Evolutionary conservation across 768 basidiomycete species (phyloP).

Genomic region (Suillus discolor): DNA sequence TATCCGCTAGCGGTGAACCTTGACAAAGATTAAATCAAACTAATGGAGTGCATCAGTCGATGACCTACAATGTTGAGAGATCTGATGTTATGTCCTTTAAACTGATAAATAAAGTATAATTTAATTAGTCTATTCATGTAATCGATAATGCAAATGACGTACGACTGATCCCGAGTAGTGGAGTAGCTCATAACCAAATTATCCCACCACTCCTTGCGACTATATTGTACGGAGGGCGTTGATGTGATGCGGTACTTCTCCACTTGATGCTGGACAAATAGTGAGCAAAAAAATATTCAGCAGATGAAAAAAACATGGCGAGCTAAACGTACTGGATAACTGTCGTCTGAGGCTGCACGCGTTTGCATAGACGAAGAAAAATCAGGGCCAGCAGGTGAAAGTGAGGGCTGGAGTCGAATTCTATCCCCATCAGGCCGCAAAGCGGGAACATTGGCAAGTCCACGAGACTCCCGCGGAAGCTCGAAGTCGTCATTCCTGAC

Average conservation of each 20-base stretch:
- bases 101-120: constrained; percentile 29
- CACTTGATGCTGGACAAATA: constrained; percentile 17
- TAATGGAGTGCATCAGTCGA: not conserved
- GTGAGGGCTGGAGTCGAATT: constrained; percentile 32
- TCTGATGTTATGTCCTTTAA: constrained; percentile 52
- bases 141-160: constrained; percentile 17
- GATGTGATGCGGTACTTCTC: constrained; percentile 31
- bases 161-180: constrained; percentile 45
- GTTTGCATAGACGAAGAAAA: constrained; percentile 31
- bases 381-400: constrained; percentile 33
- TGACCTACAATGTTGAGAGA: constrained; percentile 52
- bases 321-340: constrained; percentile 26
- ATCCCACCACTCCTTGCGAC: constrained; percentile 50
- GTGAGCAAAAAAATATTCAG: not conserved
- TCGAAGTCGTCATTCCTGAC: constrained; percentile 36
- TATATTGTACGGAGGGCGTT: constrained; percentile 34
- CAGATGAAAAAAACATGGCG: not conserved
- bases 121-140: constrained; percentile 8
- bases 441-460: constrained; percentile 22
- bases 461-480: constrained; percentile 25
- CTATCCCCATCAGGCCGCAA: constrained; percentile 29
- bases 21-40: constrained; percentile 13
- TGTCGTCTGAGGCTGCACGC: constrained; percentile 30
- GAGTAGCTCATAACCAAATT: constrained; percentile 46
- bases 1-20: constrained; percentile 68